These are phyloP conservation scores for Neurospora sp. DNA, from an alignment of 2,329 filamentous ascomycete genomes.

Conservation along the genomic window DNA sequence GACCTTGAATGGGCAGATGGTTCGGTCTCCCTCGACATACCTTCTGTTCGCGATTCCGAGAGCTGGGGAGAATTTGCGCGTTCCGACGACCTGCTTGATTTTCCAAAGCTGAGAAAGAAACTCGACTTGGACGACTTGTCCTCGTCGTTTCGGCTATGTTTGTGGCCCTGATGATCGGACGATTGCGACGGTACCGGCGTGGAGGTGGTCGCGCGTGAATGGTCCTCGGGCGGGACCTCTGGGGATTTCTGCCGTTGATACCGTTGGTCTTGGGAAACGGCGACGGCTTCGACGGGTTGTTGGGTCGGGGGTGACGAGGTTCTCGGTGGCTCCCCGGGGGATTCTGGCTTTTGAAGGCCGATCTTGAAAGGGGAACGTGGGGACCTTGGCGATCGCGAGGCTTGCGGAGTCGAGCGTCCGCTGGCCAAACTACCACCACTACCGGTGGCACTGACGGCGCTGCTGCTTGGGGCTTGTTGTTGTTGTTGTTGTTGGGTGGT, in stretches of 20 bases:
- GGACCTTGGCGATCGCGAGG: constrained; percentile 35
- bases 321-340: constrained; percentile 15
- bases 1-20: constrained; percentile 10
- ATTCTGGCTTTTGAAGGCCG: constrained; percentile 25
- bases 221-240: constrained; percentile 10
- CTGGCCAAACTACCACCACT: neutral
- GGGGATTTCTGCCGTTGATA: constrained; percentile 17
- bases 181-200: constrained; percentile 7
- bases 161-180: constrained; percentile 25
- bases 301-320: constrained; percentile 19
- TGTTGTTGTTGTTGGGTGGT: constrained; percentile 14
- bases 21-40: constrained; percentile 27
- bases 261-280: constrained; percentile 15
- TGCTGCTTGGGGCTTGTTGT: neutral
- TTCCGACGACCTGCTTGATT: constrained; percentile 32
- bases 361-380: constrained; percentile 35
- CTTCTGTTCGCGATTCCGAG: constrained; percentile 27
- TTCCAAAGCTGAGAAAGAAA: constrained; percentile 42
- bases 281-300: constrained; percentile 12
- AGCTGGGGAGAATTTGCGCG: constrained; percentile 23
- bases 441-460: neutral
- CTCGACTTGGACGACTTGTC: constrained; percentile 36
- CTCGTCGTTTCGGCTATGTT: constrained; percentile 26
- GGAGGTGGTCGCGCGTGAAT: constrained; percentile 7
- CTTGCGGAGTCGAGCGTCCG: constrained; percentile 22